Conservation (phyloP, 2,329 filamentous ascomycete species). For the Cucurbitaria berberidis region DNA sequence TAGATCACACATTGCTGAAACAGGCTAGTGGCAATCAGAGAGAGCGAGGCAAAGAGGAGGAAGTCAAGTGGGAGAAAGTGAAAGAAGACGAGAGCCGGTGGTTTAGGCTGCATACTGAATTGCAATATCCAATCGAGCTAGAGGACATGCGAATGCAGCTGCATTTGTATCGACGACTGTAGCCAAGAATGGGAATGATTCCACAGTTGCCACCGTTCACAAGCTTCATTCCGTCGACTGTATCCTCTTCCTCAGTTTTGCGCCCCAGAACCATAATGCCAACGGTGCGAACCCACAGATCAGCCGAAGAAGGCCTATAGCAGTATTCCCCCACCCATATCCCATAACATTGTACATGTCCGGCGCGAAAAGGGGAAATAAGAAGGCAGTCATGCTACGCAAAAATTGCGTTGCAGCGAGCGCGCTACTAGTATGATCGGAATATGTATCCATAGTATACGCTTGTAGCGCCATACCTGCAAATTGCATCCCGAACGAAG, state of each 20-base stretch:
- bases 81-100: slow-evolving; percentile 79
- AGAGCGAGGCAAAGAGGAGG: slow-evolving; percentile 18
- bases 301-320: slow-evolving; percentile 34
- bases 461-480: slow-evolving; percentile 55
- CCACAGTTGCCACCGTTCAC: background rate
- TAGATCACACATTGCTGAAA: slow-evolving; percentile 78
- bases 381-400: slow-evolving; percentile 27
- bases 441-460: slow-evolving; percentile 68
- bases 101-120: slow-evolving; percentile 71
- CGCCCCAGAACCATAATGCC: slow-evolving; percentile 55
- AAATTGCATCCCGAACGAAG: slow-evolving; percentile 47
- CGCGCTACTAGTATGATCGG: slow-evolving; percentile 42
- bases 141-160: slow-evolving; percentile 97
- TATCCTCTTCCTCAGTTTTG: slow-evolving; percentile 25
- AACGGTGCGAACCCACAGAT: slow-evolving; percentile 47
- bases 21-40: slow-evolving; percentile 17
- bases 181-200: background rate
- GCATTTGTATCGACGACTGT: slow-evolving; percentile 69
- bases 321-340: slow-evolving; percentile 47
- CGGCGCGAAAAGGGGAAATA: slow-evolving; percentile 48
- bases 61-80: slow-evolving; percentile 71
- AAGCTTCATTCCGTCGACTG: slow-evolving; percentile 7
- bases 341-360: slow-evolving; percentile 44
- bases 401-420: slow-evolving; percentile 28
- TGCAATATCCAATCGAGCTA: slow-evolving; percentile 82